A percentile compares a stretch with the other conserved stretches of the same genome.
Evolutionary conservation across 805 yeast species (phyloP).

Genomic region (Saccharomyces kudriavzevii): DNA sequence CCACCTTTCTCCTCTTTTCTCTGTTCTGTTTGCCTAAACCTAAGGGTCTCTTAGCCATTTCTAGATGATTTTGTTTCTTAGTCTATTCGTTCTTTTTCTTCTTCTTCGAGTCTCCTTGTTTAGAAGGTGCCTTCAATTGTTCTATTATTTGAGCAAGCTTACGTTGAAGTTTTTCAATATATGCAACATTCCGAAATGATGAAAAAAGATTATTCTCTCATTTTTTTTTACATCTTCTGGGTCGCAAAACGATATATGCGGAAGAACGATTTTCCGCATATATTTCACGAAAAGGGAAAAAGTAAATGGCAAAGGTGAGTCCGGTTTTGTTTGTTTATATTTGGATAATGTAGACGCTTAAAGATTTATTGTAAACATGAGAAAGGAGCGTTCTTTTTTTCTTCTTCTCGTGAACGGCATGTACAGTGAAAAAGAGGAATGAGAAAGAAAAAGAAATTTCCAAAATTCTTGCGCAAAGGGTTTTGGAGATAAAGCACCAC

Average conservation of each 20-base stretch:
- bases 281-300: not conserved
- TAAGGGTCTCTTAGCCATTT: slow-evolving; percentile 57
- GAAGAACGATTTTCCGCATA: not conserved
- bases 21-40: slow-evolving; percentile 54
- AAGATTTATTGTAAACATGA: not conserved
- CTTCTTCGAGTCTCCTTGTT: not conserved
- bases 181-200: not conserved
- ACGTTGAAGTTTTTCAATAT: not conserved
- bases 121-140: not conserved
- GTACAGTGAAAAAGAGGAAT: not conserved
- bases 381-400: not conserved
- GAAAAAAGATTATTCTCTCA: not conserved
- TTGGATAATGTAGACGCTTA: not conserved
- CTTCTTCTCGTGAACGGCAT: not conserved
- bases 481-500: not conserved
- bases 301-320: not conserved
- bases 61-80: not conserved
- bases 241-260: not conserved
- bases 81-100: not conserved
- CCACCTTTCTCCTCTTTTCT: slow-evolving; percentile 29
- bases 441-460: not conserved
- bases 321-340: not conserved
- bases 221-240: not conserved
- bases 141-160: not conserved
- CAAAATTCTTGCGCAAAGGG: not conserved